Conservation (phyloP, 1,139 yeast species). For the Magnusiomyces ingens region DNA sequence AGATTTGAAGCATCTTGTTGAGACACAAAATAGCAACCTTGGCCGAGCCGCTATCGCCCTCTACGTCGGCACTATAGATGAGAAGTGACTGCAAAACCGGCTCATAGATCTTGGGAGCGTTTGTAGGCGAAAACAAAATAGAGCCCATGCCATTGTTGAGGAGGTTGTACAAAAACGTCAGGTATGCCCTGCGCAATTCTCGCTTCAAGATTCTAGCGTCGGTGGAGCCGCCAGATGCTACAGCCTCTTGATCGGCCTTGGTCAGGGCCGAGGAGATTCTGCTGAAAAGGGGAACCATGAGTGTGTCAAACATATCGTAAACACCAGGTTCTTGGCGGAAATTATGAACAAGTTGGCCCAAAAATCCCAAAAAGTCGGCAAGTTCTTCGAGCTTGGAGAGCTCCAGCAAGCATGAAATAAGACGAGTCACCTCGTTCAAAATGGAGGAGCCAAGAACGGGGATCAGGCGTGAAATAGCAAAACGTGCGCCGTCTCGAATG, state of each 20-base stretch:
- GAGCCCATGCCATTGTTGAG: conserved; percentile 76
- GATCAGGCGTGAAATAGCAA: conserved; percentile 79
- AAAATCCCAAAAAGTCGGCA: conserved; percentile 72
- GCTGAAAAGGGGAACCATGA: conserved; percentile 65
- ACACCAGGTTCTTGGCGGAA: conserved; percentile 62
- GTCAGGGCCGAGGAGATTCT: conserved; percentile 55
- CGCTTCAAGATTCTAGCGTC: conserved; percentile 36
- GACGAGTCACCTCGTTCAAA: conserved; percentile 57
- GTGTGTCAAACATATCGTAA: conserved; percentile 64
- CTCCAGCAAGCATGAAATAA: conserved; percentile 68
- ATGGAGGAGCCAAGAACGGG: conserved; percentile 58
- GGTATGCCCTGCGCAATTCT: conserved; percentile 59
- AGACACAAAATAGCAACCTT: conserved; percentile 67
- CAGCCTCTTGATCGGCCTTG: conserved; percentile 37
- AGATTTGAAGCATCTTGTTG: conserved; percentile 54
- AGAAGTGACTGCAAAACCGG: conserved; percentile 58
- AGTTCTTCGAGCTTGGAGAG: conserved; percentile 59
- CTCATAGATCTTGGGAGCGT: conserved; percentile 52
- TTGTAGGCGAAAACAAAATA: conserved; percentile 61
- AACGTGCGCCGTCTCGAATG: conserved; percentile 80
- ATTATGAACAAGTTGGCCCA: conserved; percentile 81
- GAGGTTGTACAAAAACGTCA: conserved; percentile 61
- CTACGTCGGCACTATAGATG: conserved; percentile 55
- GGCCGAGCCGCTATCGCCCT: conserved; percentile 43
- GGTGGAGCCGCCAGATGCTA: conserved; percentile 34